Percentiles rank a stretch among this genome's conserved stretches.
Conservation (phyloP, 495 filamentous ascomycete species). For the Letharia columbiana region DNA sequence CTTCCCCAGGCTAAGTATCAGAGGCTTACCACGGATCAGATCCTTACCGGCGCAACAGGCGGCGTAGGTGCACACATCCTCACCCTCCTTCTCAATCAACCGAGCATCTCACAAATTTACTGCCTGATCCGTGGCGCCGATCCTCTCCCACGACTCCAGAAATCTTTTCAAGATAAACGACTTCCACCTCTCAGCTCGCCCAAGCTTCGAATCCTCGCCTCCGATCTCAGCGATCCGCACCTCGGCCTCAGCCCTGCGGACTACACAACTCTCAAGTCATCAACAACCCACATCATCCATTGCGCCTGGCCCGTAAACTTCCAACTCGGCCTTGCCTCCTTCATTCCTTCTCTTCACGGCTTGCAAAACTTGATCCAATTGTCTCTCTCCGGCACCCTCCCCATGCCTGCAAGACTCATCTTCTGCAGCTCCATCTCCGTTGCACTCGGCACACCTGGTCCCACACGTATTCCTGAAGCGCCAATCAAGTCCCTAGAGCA, state of each 20-base stretch:
- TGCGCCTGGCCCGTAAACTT: constrained; percentile 15
- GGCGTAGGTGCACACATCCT: constrained; percentile 49
- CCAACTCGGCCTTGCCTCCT: constrained; percentile 23
- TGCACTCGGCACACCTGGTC: constrained; percentile 29
- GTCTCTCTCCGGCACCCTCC: constrained; percentile 37
- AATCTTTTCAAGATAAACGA: constrained; percentile 35
- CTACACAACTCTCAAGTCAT: constrained; percentile 25
- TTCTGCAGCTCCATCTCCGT: constrained; percentile 48
- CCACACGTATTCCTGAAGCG: constrained; percentile 34
- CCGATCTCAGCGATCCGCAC: constrained; percentile 27
- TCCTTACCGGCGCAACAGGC: constrained; percentile 53
- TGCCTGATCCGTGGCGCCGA: constrained; percentile 43
- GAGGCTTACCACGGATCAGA: background rate
- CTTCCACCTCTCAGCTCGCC: constrained; percentile 32
- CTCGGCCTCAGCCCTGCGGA: constrained; percentile 24
- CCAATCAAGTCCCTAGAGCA: constrained; percentile 32
- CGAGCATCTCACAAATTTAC: constrained; percentile 36
- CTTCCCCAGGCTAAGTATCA: background rate
- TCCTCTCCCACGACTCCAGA: constrained; percentile 29
- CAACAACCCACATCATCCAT: constrained; percentile 12
- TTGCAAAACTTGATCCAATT: constrained; percentile 45
- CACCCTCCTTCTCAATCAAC: constrained; percentile 36
- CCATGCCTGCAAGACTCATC: constrained; percentile 37
- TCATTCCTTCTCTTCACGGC: constrained; percentile 31
- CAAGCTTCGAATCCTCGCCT: constrained; percentile 36